Percentiles rank a stretch among this genome's conserved stretches.
Conservation (phyloP, 2,329 filamentous ascomycete genomes). For the Claviceps fusiformis region DNA sequence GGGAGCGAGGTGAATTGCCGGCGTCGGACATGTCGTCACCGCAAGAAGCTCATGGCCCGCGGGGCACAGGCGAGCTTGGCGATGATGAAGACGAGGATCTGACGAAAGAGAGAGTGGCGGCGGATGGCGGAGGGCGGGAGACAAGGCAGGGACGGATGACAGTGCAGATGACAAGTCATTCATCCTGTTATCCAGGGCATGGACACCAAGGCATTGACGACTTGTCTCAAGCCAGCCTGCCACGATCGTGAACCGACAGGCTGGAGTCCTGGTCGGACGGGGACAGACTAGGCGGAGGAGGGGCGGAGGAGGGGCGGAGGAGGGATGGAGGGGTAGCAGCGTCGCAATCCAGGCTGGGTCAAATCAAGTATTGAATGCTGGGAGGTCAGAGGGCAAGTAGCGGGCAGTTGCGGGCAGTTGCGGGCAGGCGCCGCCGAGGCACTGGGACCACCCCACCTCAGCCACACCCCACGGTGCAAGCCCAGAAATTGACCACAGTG, state of each 20-base stretch:
- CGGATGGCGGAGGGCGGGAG: background rate
- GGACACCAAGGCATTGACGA: background rate
- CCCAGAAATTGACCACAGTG: too few relatives aligned
- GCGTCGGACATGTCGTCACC: slow-evolving; percentile 30
- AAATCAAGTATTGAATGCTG: too few relatives aligned
- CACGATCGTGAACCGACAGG: background rate
- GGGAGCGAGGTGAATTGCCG: slow-evolving; percentile 14
- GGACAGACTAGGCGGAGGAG: background rate
- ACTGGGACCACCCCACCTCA: too few relatives aligned
- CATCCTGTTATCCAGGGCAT: background rate
- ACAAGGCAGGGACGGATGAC: background rate
- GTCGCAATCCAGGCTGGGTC: background rate
- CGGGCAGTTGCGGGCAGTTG: too few relatives aligned
- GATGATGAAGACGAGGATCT: background rate
- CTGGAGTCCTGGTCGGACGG: too few relatives aligned
- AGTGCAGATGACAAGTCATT: background rate
- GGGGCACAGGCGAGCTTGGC: background rate
- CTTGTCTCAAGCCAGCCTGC: background rate
- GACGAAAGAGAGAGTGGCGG: background rate
- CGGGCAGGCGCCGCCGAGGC: too few relatives aligned
- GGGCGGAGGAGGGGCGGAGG: background rate
- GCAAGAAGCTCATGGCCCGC: slow-evolving; percentile 18
- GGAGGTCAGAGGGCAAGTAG: too few relatives aligned
- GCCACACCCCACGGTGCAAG: too few relatives aligned
- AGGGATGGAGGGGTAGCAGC: too few relatives aligned